phyloP scores from a whole-genome alignment of 306 rosid genomes.

The Vigna trinervia region DNA sequence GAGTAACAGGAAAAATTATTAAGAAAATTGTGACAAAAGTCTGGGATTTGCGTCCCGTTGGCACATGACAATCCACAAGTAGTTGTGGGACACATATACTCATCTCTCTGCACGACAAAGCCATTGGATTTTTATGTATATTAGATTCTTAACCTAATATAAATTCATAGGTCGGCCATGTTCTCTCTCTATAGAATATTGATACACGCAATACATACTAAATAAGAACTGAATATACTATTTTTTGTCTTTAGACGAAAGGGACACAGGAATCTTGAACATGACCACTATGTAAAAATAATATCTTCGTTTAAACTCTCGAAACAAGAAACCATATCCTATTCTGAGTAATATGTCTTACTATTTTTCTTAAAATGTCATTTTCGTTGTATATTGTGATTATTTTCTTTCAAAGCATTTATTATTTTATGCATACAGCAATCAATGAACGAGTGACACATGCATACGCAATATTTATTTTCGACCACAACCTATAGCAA shows the following conservation, averaged over 20 bases:
- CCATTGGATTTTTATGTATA: neutral
- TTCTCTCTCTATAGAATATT: constrained; percentile 11
- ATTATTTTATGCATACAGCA: too few species aligned
- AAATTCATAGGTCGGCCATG: constrained; percentile 39
- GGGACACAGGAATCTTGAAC: constrained; percentile 22
- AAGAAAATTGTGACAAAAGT: constrained; percentile 17
- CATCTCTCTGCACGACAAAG: constrained; percentile 10
- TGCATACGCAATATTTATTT: neutral
- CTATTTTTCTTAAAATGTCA: too few species aligned
- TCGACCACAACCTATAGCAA: neutral
- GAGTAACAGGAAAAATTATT: neutral
- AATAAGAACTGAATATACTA: neutral
- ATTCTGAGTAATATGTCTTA: neutral
- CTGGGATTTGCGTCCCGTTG: constrained; percentile 16
- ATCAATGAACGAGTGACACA: too few species aligned
- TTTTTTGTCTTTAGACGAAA: constrained; percentile 13
- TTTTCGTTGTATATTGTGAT: too few species aligned
- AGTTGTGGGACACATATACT: constrained; percentile 1
- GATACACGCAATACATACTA: constrained; percentile 14
- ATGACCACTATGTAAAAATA: neutral
- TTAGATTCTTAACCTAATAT: neutral
- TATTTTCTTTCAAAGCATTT: too few species aligned
- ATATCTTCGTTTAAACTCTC: neutral
- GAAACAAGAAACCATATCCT: neutral
- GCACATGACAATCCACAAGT: neutral